Conservation (phyloP, 805 yeast genomes). For the Candida quercuum region DNA sequence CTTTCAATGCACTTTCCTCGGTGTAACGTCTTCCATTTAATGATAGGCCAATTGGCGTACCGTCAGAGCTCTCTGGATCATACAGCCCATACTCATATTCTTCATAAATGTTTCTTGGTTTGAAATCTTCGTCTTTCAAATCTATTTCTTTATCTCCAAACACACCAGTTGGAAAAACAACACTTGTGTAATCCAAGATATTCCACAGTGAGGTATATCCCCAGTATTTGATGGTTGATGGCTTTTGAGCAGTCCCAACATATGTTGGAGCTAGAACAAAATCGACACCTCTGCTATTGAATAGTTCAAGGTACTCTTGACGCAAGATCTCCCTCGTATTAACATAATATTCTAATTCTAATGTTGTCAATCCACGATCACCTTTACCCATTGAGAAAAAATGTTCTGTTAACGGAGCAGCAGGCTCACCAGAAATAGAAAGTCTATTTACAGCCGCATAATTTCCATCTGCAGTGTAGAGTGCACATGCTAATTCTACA, state of each 20-base stretch:
- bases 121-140: conserved; percentile 30
- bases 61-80: conserved; percentile 44
- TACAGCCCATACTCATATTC: conserved; percentile 29
- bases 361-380: conserved; percentile 36
- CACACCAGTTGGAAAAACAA: conserved; percentile 50
- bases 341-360: conserved; percentile 53
- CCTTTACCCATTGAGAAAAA: conserved; percentile 55
- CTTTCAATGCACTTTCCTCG: conserved; percentile 44
- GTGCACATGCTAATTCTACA: conserved; percentile 46
- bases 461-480: conserved; percentile 70
- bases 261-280: conserved; percentile 64
- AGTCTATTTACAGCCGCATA: conserved; percentile 46
- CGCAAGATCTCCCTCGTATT: conserved; percentile 52
- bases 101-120: conserved; percentile 19
- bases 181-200: conserved; percentile 64
- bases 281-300: conserved; percentile 53
- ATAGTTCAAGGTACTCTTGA: conserved; percentile 48
- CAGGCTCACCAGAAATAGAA: conserved; percentile 63
- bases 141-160: conserved; percentile 39
- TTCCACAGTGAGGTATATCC: conserved; percentile 76
- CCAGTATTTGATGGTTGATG: conserved; percentile 65
- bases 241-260: conserved; percentile 66
- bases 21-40: conserved; percentile 44
- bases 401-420: conserved; percentile 58
- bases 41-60: conserved; percentile 49